Evolutionary conservation across 2,329 filamentous ascomycete genomes (phyloP), one percentile per base, ranked within the genome.

Genomic region (Dactylellina parvicollis): DNA sequence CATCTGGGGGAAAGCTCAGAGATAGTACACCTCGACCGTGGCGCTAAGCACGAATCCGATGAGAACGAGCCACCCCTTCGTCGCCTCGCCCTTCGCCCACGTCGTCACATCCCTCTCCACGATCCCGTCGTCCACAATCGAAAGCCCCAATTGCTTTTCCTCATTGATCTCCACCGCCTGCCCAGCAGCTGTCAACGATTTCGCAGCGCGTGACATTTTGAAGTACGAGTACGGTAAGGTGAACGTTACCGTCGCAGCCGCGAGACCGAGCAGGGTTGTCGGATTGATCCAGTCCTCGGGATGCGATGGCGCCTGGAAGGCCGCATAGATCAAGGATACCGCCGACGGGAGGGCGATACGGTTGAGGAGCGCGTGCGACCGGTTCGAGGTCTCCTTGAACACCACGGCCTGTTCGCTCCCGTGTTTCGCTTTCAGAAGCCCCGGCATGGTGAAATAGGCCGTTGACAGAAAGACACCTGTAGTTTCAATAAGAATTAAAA

Each of bases 361-460:
- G 50, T 65, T 56, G 14, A 65, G 42, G 14, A 65, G 50, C 30
- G 50, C 30, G 8, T 65, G 60, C 14, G 50, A 56, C 2, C 60
- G 30, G 22, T 7, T 40, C 24, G 50, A 56, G 0, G 50, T 49
- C 30, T 65, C 50, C 40, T 65, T 65, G 22, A 65, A 65, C 14
- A 50, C 60, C 1, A 65, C 49, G 12, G 50, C 60, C 16, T 65
- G 30, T 16, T 44, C 60, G 49, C 60, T 56, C 1, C 36, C 30
- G 22, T 65, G 26, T 30, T 65, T 49, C 16, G 50, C 40, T 30
- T 36, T 55, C 18, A 65, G 50, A 28, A 65, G 30, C 2, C 60
- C 60, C 0, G 60, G 60, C 50, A 56, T 65, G 26, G 60, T 47
- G 38, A 65, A 56, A 26, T 65, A 65, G 20, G 60, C 60, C 24